Evolutionary conservation across 352 stramenopile species (phyloP).

Genomic region (Pythium rhizo-oryzae): DNA sequence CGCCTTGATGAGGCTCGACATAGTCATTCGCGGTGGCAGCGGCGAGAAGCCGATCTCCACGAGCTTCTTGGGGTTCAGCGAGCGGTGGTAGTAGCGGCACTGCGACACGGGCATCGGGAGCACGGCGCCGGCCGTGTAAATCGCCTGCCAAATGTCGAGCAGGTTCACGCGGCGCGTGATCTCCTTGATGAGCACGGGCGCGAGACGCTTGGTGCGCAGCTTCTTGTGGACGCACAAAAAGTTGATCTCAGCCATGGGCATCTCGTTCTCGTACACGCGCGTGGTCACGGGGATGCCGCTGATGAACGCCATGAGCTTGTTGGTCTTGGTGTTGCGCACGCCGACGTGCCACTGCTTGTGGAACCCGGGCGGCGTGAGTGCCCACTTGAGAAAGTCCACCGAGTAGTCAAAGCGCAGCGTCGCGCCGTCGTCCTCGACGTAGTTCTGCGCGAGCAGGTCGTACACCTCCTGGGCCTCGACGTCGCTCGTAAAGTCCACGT

Average conservation of each 20-base stretch:
- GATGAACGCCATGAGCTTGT: slow-evolving; percentile 98
- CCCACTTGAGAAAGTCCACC: slow-evolving; percentile 86
- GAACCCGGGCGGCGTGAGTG: slow-evolving; percentile 94
- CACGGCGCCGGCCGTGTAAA: slow-evolving; percentile 98
- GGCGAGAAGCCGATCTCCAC: slow-evolving; percentile 98
- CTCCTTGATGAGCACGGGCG: slow-evolving; percentile 99
- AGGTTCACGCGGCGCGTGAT: slow-evolving; percentile 98
- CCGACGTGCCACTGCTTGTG: slow-evolving; percentile 94
- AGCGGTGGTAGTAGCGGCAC: slow-evolving; percentile 98
- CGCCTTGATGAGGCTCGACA: slow-evolving; percentile 92
- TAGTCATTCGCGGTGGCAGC: slow-evolving; percentile 93
- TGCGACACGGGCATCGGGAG: slow-evolving; percentile 94
- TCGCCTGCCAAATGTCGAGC: slow-evolving; percentile 93
- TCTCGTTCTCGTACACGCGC: slow-evolving; percentile 52
- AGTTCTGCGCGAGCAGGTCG: slow-evolving; percentile 97
- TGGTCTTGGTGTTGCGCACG: slow-evolving; percentile 90
- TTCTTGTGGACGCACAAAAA: slow-evolving; percentile 99
- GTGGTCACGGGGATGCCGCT: slow-evolving; percentile 92
- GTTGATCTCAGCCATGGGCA: slow-evolving; percentile 96
- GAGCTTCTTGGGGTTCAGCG: slow-evolving; percentile 98
- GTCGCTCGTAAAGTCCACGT: slow-evolving; percentile 89
- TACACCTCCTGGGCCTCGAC: slow-evolving; percentile 93
- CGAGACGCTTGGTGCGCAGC: slow-evolving; percentile 94
- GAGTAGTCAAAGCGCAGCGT: slow-evolving; percentile 97
- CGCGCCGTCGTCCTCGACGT: slow-evolving; percentile 98